Evolutionary conservation across 805 yeast genomes (phyloP), one percentile per base, ranked within the genome.

Genomic region (Sungouiozyma ichnusensis): DNA sequence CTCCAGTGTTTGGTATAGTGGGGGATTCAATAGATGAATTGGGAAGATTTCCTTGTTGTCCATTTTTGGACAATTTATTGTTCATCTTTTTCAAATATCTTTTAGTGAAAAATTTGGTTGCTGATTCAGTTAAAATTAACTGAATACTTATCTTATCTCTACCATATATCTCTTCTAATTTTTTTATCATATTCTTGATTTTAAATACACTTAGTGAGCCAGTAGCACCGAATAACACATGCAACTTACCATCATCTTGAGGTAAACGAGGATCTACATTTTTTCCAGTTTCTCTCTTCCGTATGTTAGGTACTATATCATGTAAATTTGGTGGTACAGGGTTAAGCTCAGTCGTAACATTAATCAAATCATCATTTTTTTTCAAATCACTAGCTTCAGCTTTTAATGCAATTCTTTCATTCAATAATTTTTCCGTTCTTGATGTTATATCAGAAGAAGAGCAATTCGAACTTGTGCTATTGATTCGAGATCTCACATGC

Each of bases 191-290:
- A 48, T 74, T 55, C 16, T 87, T 85, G 37, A 87, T 77, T 62
- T 87, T 85, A 46, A 79, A 75, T 8, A 90, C 81, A 20, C 94
- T 90, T 33, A 86, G 80, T 4, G 92, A 81, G 1, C 97, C 97
- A 15, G 95, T 85, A 20, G 88, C 87, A 6, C 92, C 96, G 46
- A 87, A 68, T 47, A 87, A 67, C 29, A 87, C 79, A 63, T 87
- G 97, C 45, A 85, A 72, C 58, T 85, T 87, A 13, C 86, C 88
- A 61, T 87, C 96, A 57, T 86, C 92, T 59, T 81, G 76, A 1
- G 81, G 81, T 46, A 78, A 63, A 15, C 82, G 68, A 3, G 81
- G 79, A 54, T 82, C 87, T 33, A 75, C 64, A 51, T 75, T 76
- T 35, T 56, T 52, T n/a, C 68, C 59, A 16, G 63, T 62, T 39